Base-by-base conservation (phyloP, 495 filamentous ascomycete genomes). In the Penicillium chermesinum region DNA sequence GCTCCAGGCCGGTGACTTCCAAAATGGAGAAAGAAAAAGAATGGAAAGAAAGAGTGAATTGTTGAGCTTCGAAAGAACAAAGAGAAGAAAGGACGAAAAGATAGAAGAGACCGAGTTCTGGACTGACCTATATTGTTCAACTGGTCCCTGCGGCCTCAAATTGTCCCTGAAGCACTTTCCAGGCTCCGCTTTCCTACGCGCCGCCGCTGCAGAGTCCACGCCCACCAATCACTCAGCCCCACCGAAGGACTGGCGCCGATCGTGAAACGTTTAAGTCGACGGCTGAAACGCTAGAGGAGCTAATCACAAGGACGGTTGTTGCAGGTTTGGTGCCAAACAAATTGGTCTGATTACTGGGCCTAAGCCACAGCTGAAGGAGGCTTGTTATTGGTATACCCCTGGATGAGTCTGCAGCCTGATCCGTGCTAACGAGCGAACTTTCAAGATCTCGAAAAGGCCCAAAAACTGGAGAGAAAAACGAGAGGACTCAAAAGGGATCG, bases 201-300 rank as follows among this genome's bases (percentile, higher is more conserved):
- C 30, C 42, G 42, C 27, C 41, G 22, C 27, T 32, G 34, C 41
- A 46, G 35, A 51, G 27, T 53, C 44, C 50, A 51, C 20, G n/a
- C 36, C 44, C 41, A 38, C 65, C 66, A 69, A 69, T 67, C 50
- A 50, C 25, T 48, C 8, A 4, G n/a, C 48, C 44, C 44, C 35
- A 18, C 45, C 14, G 34, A 30, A 18, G 46, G 52, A 44, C 41
- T 35, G 44, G 43, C 49, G 48, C 13, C 25, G 44, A 53, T 20
- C 49, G 54, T 70, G 67, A 70, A 70, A 70, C 67, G 52, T 33
- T 44, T 53, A 52, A 40, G 34, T 53, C 54, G 41, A 49, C 46
- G 33, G 57, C 51, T 70, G 66, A 69, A 70, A 69, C 67, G 44
- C 57, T 54, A 25, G 41, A 48, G 38, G 49, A 41, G 51, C 21